Base-by-base conservation (phyloP, 1,284 basidiomycete species). In the Marasmius fiardii region DNA sequence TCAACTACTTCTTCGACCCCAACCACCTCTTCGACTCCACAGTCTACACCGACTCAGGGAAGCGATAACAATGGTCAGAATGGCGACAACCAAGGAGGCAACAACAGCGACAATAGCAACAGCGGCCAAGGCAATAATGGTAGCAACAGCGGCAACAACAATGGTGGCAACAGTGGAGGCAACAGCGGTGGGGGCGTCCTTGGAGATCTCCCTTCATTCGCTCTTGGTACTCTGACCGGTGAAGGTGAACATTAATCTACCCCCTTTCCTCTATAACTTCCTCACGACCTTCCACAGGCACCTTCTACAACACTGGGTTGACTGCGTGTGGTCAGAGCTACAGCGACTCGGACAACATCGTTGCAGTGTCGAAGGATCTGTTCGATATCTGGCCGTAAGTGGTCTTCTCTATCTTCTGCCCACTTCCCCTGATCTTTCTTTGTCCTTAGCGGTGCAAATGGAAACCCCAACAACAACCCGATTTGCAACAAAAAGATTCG, bases 301-400 rank as follows among this genome's bases (percentile, higher is more conserved):
- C 55, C 6, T 59, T 50, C 35, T 56, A 59, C 35, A 74, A 60
- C 0, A 69, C 81, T 53, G 89, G 87, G 55, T 78, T 90, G 35
- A 86, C 85, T 52, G 81, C 89, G 10, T 91, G 89, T 65, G 89
- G 88, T 47, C 75, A 79, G 61, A 76, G 71, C 52, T 88, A 85
- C 72, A 70, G 34, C 0, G 77, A 83, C 64, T 56, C 35, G 2
- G 73, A 90, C n/a, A 63, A 66, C 64, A 88, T 91, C 54, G 81
- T 70, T 45, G 89, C 89, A 3, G 81, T 85, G 49, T 84, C 85
- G 11, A 60, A 80, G 2, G 24, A 65, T 0, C 67, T 89, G 5
- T 91, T 80, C 64, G 88, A 90, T 61, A 45, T 3, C 7, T 88
- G 69, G 73, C 85, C 85, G 84, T 88, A 64, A 61, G 86, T 75